These are phyloP conservation scores for Avena insularis DNA, from an alignment of 176 grass and related monocot species.

Conservation along the genomic window DNA sequence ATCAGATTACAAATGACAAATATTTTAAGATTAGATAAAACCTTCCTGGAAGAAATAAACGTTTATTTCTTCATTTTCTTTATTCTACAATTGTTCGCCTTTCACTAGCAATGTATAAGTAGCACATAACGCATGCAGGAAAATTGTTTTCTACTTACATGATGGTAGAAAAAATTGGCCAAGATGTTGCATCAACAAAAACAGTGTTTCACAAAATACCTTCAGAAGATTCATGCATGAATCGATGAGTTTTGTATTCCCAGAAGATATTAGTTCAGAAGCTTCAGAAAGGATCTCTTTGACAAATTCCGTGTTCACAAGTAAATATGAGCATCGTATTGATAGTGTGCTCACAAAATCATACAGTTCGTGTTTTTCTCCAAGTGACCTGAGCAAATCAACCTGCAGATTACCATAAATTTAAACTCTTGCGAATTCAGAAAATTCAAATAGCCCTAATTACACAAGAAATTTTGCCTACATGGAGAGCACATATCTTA, in stretches of 20 bases:
- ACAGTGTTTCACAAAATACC: slow-evolving; percentile 49
- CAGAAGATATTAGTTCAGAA: neutral
- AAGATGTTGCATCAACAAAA: slow-evolving; percentile 14
- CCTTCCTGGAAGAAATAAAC: neutral
- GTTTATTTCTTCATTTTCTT: neutral
- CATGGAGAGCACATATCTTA: no score
- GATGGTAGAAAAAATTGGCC: slow-evolving; percentile 6
- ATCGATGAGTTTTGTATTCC: slow-evolving; percentile 66
- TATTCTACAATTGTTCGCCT: neutral
- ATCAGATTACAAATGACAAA: slow-evolving; percentile 9
- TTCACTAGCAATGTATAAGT: slow-evolving; percentile 8
- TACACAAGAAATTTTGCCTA: no score
- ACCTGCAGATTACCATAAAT: no score
- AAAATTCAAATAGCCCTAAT: no score
- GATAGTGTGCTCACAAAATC: no score
- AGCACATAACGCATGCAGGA: neutral
- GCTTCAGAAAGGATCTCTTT: no score
- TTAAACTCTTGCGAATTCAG: no score
- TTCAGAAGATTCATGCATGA: slow-evolving; percentile 96
- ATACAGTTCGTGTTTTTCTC: no score
- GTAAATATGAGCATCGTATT: no score
- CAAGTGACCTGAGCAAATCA: no score
- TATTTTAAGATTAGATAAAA: slow-evolving; percentile 38
- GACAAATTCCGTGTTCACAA: no score
- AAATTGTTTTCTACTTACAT: neutral